phyloP scores from a whole-genome alignment of 2,329 filamentous ascomycete species.

The Apiospora rasikravindrae region DNA sequence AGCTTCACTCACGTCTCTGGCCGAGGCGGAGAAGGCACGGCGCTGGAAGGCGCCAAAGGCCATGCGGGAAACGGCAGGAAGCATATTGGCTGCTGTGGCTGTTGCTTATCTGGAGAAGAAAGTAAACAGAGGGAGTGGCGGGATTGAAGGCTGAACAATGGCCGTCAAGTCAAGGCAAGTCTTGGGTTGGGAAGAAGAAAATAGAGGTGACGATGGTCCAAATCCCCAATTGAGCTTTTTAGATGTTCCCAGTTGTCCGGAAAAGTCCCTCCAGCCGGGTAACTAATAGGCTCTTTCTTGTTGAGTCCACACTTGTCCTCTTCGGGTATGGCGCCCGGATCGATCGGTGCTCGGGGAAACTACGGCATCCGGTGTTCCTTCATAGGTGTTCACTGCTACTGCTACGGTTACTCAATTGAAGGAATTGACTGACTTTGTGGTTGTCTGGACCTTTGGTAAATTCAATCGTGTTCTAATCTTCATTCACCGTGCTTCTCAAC shows the following conservation, averaged over 20 bases:
- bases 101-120: background rate
- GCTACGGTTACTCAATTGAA: too few species aligned
- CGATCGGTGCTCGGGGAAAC: slow-evolving; percentile 16
- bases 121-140: slow-evolving; percentile 6
- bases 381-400: background rate
- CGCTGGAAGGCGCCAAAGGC: slow-evolving; percentile 61
- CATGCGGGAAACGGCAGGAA: slow-evolving; percentile 31
- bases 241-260: background rate
- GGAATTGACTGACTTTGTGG: background rate
- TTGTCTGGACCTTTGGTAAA: background rate
- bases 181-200: slow-evolving; percentile 1
- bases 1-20: slow-evolving; percentile 65
- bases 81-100: slow-evolving; percentile 15
- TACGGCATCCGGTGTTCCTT: background rate
- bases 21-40: slow-evolving; percentile 81
- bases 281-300: background rate
- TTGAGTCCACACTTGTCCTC: background rate
- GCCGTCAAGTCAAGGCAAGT: slow-evolving; percentile 3
- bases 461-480: background rate
- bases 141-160: slow-evolving; percentile 15
- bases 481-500: too few species aligned
- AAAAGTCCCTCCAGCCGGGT: background rate
- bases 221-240: slow-evolving; percentile 9
- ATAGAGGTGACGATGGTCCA: background rate
- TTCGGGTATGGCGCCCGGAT: slow-evolving; percentile 9